Evolutionary conservation across 2,329 filamentous ascomycete species (phyloP), one percentile per base, ranked within the genome.

Genomic region (Ascochyta rabiei): DNA sequence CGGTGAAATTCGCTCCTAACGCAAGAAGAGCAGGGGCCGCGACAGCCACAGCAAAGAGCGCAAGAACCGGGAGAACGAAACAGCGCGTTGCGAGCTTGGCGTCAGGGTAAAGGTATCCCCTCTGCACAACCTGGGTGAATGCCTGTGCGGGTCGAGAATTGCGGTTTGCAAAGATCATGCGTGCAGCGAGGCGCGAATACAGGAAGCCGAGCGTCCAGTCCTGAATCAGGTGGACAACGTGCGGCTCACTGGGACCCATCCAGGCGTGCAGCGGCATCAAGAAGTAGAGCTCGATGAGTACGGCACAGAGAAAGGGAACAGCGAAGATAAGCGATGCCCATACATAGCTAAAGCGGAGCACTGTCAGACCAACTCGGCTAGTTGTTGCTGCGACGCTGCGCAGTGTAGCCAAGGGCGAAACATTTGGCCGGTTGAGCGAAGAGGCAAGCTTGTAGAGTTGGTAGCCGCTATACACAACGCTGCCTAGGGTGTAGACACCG

Each of bases 151-250:
- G 84, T 4, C 90, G 87, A 9, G 88, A 89, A 9, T 86, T 82
- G 8, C 86, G 84, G 59, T 91, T 83, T 67, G 88, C 83, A 12
- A 89, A 80, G 23, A 92, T 81, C 65, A 91, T 77, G 34, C 89
- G 87, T 15, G 86, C 83, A 0, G 85, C 85, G 66, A 98, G 86
- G 61, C 96, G 93, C 26, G 96, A 83, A 73, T 96, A 97, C 3
- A 99, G 82, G 19, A 99, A 84, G 4, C 95, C 95, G 1, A 99
- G 81, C 0, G 93, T 96, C 92, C 93, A 99, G 53, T 93, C 88
- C 71, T 98, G 93, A 37, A 98, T 88, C 57, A 98, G 82, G 59
- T 96, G 89, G 37, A 98, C 85, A 7, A 88, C 90, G 69, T 96
- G 91, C 15, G 75, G 74, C 46, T 78, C 80, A 40, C 71, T 58